Conservation (phyloP, 2,329 filamentous ascomycete species). For the Berkeleyomyces rouxiae region DNA sequence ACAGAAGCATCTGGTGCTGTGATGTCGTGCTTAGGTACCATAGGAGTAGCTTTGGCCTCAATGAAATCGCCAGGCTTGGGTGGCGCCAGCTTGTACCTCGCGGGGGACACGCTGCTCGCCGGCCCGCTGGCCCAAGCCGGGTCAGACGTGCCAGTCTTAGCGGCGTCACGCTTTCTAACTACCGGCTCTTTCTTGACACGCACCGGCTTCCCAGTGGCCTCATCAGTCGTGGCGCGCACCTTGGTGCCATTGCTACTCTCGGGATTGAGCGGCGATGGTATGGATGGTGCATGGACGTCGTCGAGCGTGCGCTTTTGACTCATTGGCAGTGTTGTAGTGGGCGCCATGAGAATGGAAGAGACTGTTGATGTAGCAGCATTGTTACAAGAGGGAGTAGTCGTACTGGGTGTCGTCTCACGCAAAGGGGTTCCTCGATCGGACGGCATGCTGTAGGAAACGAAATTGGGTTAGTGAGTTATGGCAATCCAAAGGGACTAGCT, state of each 20-base stretch:
- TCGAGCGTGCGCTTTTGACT: constrained; percentile 51
- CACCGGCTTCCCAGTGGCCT: constrained; percentile 29
- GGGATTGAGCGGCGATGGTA: constrained; percentile 61
- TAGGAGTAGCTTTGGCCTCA: constrained; percentile 37
- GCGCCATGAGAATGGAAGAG: background rate
- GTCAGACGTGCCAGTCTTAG: constrained; percentile 35
- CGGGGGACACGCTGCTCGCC: constrained; percentile 31
- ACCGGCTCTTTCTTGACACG: constrained; percentile 48
- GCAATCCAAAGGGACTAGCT: background rate
- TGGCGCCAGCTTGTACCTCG: constrained; percentile 47
- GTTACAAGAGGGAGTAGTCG: background rate
- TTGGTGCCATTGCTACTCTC: constrained; percentile 24
- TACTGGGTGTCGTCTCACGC: constrained; percentile 4
- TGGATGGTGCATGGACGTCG: constrained; percentile 51
- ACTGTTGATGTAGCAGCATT: background rate
- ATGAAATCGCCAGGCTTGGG: constrained; percentile 47
- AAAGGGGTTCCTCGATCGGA: constrained; percentile 10
- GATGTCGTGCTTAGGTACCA: constrained; percentile 39
- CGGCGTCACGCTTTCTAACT: constrained; percentile 47
- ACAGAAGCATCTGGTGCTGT: constrained; percentile 31
- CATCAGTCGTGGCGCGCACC: constrained; percentile 28
- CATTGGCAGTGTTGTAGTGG: constrained; percentile 30
- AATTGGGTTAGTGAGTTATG: too few species aligned
- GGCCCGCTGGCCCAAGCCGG: constrained; percentile 30
- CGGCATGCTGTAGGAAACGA: background rate